Base-by-base conservation (phyloP, 495 filamentous ascomycete genomes). In the Podospora pseudoanserina region DNA sequence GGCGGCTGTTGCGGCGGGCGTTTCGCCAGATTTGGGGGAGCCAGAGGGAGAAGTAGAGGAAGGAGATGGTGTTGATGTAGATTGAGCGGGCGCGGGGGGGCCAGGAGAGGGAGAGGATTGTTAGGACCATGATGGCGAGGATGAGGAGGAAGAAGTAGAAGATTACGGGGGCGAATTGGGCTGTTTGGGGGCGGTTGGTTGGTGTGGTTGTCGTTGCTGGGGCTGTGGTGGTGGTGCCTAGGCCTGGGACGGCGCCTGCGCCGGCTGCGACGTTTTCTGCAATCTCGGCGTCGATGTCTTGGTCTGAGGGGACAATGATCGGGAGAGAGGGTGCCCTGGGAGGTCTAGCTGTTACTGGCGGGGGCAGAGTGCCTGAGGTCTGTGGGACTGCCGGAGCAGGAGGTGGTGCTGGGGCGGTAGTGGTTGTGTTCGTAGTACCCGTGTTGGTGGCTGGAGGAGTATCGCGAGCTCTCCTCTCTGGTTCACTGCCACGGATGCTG, bases 21-120 rank as follows among this genome's bases (percentile, higher is more conserved):
- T 99, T 99, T 58, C 95, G 89, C 71, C 90, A 87, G 71, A 97
- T 93, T 75, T 99, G 95, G 0, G 95, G 95, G 0, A 86, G 69
- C 94, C 94, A 97, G 75, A 97, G 90, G 23, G 93, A 96, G 34
- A 97, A 86, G 70, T 96, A 97, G 68, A 86, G 67, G 68, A 92
- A 86, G 26, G 86, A 79, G 4, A 96, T 73, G 3, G 79, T 67
- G 75, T 92, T 90, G 70, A 89, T 84, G 79, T 94, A 97, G 44
- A 85, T 78, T 4, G 86, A 82, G 39, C 94, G 89, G 30, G 89
- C 74, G n/a, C 83, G 78, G 6, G 85, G 79, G 4, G 92, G 88
- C 87, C 94, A 94, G 5, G 91, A 86, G 7, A 88, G 84, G 13
- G 90, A 88, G 73, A 93, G 88, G 7, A 94, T 79, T 23, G 88